phyloP scores from a whole-genome alignment of 495 filamentous ascomycete genomes.

The Emericellopsis terricola region DNA sequence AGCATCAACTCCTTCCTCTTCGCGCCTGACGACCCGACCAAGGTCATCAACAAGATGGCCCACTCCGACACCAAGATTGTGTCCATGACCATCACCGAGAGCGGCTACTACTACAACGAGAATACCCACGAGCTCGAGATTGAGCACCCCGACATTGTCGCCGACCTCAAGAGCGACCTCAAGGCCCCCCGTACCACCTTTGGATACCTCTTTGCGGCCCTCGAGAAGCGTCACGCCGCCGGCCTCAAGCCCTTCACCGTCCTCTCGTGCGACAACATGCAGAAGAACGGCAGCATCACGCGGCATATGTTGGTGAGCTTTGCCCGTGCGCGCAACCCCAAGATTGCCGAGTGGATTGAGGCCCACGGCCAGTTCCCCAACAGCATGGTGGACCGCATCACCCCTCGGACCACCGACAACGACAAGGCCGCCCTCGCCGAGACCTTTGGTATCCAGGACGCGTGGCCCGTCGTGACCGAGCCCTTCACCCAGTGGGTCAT shows the following conservation, averaged over 20 bases:
- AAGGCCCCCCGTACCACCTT: conserved; percentile 24
- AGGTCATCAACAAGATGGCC: conserved; percentile 30
- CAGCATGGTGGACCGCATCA: conserved; percentile 33
- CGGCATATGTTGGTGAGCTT: conserved; percentile 31
- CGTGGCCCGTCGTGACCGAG: conserved; percentile 30
- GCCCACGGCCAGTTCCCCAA: conserved; percentile 26
- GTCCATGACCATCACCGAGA: conserved; percentile 32
- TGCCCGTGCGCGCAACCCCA: conserved; percentile 20
- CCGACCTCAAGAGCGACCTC: conserved; percentile 24
- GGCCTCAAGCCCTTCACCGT: conserved; percentile 30
- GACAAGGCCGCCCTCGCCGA: conserved; percentile 21
- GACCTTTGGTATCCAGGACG: conserved; percentile 22
- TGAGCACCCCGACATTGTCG: conserved; percentile 28
- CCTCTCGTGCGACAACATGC: conserved; percentile 33
- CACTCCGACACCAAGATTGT: conserved; percentile 31
- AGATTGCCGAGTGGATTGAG: conserved; percentile 25
- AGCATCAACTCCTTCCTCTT: conserved; percentile 32
- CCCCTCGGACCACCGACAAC: conserved; percentile 21
- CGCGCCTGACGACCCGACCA: conserved; percentile 26
- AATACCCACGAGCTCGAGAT: conserved; percentile 29
- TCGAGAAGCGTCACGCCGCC: conserved; percentile 19
- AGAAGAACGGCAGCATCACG: conserved; percentile 31
- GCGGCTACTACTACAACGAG: conserved; percentile 34
- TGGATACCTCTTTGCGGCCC: conserved; percentile 28
- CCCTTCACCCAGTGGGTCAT: conserved; percentile 33